A percentile compares a stretch with the other conserved stretches of the same genome.
Evolutionary conservation across 768 basidiomycete genomes (phyloP).

Genomic region (Artomyces pyxidatus): DNA sequence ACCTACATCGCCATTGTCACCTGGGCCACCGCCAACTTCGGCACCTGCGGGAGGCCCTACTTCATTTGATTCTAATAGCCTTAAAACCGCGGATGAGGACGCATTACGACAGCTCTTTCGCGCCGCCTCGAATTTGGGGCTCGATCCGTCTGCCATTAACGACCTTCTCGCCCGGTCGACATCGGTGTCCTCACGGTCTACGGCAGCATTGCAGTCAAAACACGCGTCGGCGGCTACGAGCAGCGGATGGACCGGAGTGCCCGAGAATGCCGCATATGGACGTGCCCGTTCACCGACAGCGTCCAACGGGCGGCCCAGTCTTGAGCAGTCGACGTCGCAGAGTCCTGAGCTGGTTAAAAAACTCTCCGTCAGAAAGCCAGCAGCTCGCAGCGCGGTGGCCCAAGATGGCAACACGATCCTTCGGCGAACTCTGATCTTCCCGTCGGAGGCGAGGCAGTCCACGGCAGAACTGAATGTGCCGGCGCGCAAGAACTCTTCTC

Average conservation of each 20-base stretch:
- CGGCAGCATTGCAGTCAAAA: constrained; percentile 38
- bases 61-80: not conserved
- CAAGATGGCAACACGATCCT: constrained; percentile 40
- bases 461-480: constrained; percentile 42
- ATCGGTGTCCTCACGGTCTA: constrained; percentile 47
- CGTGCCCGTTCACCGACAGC: constrained; percentile 13
- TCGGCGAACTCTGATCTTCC: constrained; percentile 73
- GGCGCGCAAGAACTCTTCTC: constrained; percentile 26
- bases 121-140: constrained; percentile 66
- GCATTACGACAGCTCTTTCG: constrained; percentile 69
- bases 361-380: constrained; percentile 5
- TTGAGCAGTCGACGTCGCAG: constrained; percentile 4
- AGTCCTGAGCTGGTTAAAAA: not conserved
- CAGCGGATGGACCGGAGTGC: constrained; percentile 13
- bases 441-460: constrained; percentile 55
- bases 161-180: constrained; percentile 66
- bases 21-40: not conserved
- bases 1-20: constrained; percentile 4
- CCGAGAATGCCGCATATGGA: not conserved
- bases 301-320: constrained; percentile 19
- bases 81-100: constrained; percentile 30
- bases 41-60: not conserved
- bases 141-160: constrained; percentile 64
- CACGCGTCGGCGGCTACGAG: constrained; percentile 33
- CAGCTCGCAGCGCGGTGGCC: constrained; percentile 1